Evolutionary conservation across 1,139 yeast genomes (phyloP).

Genomic region (Suhomyces yuchorum): DNA sequence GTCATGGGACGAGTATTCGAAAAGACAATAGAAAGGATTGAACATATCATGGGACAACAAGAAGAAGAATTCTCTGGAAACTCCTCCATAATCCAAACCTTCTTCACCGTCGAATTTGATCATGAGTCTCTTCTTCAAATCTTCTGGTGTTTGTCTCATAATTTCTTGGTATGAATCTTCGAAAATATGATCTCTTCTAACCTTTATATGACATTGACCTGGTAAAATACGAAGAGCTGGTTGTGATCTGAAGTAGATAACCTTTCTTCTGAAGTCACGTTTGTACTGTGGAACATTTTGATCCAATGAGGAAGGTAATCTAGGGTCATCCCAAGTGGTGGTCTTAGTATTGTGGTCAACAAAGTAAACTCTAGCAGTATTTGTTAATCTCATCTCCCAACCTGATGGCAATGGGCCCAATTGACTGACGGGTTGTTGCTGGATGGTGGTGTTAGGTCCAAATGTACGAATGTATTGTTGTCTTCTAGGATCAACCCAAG

Average conservation of each 20-base stretch:
- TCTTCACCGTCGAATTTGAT: slow-evolving; percentile 98
- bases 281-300: slow-evolving; percentile 99
- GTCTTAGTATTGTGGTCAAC: slow-evolving; percentile 99
- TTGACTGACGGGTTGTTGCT: slow-evolving; percentile 98
- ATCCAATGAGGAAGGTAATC: slow-evolving; percentile 94
- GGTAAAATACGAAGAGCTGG: slow-evolving; percentile 96
- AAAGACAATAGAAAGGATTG: slow-evolving; percentile 95
- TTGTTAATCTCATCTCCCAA: slow-evolving; percentile 99
- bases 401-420: slow-evolving; percentile 98
- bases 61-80: slow-evolving; percentile 95
- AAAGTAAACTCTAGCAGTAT: slow-evolving; percentile 96
- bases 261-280: slow-evolving; percentile 97
- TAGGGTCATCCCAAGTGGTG: slow-evolving; percentile 99
- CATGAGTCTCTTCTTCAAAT: slow-evolving; percentile 94
- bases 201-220: slow-evolving; percentile 98
- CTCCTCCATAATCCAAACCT: slow-evolving; percentile 99
- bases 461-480: slow-evolving; percentile 97
- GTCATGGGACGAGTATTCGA: slow-evolving; percentile 97
- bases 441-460: slow-evolving; percentile 86
- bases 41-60: slow-evolving; percentile 97
- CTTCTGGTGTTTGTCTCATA: slow-evolving; percentile 98
- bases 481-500: slow-evolving; percentile 99
- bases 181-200: slow-evolving; percentile 92
- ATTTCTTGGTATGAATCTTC: slow-evolving; percentile 98
- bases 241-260: slow-evolving; percentile 95